Evolutionary conservation across 2,329 filamentous ascomycete genomes (phyloP).

Genomic region (Elsinoe ampelina): DNA sequence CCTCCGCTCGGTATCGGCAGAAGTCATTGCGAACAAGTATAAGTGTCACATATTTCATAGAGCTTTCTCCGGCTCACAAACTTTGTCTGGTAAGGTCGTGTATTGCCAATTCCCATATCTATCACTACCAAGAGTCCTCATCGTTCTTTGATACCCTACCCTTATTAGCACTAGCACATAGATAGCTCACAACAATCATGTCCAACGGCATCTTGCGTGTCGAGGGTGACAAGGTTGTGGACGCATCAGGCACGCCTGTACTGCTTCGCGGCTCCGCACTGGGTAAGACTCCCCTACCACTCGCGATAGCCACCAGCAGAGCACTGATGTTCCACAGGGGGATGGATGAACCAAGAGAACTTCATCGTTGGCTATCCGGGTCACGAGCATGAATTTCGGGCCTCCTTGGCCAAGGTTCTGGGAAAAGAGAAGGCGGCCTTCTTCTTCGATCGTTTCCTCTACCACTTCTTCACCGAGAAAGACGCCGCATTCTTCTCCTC

Average conservation of each 20-base stretch:
- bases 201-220: constrained; percentile 33
- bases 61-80: neutral
- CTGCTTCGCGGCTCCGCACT: constrained; percentile 42
- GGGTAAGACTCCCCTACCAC: neutral
- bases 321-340: constrained; percentile 21
- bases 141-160: neutral
- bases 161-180: neutral
- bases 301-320: neutral
- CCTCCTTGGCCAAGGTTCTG: constrained; percentile 44
- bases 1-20: neutral
- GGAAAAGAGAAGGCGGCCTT: constrained; percentile 49
- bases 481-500: constrained; percentile 51
- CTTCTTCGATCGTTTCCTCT: constrained; percentile 50
- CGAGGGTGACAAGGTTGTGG: constrained; percentile 37
- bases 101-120: too few species aligned
- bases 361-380: constrained; percentile 56
- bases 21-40: neutral
- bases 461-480: constrained; percentile 50
- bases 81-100: neutral
- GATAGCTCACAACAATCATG: constrained; percentile 18
- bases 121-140: too few species aligned
- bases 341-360: constrained; percentile 47
- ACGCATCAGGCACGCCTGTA: constrained; percentile 36
- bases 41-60: neutral
- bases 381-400: constrained; percentile 48